Conservation (phyloP, 768 basidiomycete species). For the Clavaria fumosa region DNA sequence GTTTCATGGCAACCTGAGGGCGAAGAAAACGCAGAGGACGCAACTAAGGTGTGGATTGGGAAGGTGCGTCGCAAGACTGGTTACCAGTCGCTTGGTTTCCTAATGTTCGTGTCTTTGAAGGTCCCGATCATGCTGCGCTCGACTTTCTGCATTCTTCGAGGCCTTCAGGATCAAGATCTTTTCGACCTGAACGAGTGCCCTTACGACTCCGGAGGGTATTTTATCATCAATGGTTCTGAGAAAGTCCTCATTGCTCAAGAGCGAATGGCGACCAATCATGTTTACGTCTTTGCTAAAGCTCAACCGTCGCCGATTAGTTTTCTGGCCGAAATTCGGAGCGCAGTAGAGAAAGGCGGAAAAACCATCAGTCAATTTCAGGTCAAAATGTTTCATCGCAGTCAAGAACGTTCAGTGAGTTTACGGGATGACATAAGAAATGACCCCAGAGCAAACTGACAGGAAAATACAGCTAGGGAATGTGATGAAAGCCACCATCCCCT, state of each 20-base stretch:
- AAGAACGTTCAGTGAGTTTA: constrained; percentile 68
- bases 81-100: too few species aligned
- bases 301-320: constrained; percentile 93
- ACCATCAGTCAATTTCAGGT: constrained; percentile 96
- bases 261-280: constrained; percentile 98
- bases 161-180: constrained; percentile 61
- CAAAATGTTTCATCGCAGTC: constrained; percentile 86
- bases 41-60: constrained; percentile 85
- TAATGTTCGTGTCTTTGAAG: constrained; percentile 24
- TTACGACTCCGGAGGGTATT: constrained; percentile 97
- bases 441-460: too few species aligned
- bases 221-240: constrained; percentile 98
- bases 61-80: constrained; percentile 38
- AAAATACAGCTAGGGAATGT: constrained; percentile 77
- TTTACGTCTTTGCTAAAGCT: constrained; percentile 97
- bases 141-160: constrained; percentile 84
- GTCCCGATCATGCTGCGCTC: constrained; percentile 97
- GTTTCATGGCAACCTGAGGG: constrained; percentile 62
- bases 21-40: constrained; percentile 45
- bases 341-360: constrained; percentile 96
- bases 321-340: constrained; percentile 92
- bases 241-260: constrained; percentile 99
- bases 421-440: too few species aligned
- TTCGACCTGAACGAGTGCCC: constrained; percentile 96
- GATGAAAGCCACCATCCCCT: constrained; percentile 94